phyloP scores from a whole-genome alignment of 371 early-diverging fungal genomes.

The Syncephalastrum sp. region DNA sequence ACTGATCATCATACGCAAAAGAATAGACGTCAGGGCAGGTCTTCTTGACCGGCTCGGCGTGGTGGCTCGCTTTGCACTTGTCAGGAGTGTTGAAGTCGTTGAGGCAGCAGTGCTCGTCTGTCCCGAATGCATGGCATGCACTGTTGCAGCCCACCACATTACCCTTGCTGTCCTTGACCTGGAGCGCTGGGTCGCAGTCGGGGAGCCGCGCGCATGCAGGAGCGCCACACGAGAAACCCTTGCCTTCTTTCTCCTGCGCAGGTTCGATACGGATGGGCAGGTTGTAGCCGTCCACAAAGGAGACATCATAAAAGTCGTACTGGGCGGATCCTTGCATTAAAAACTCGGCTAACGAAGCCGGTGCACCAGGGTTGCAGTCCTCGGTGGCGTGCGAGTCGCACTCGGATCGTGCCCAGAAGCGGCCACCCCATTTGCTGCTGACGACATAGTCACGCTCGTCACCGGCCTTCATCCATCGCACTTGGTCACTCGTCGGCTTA shows the following conservation, averaged over 20 bases:
- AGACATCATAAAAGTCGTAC: constrained; percentile 37
- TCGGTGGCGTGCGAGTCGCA: constrained; percentile 9
- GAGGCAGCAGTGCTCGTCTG: constrained; percentile 31
- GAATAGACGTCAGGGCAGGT: constrained; percentile 34
- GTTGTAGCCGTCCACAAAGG: constrained; percentile 42
- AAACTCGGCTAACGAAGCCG: constrained; percentile 38
- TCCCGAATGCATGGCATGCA: constrained; percentile 22
- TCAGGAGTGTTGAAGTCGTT: constrained; percentile 18
- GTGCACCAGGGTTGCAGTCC: constrained; percentile 23
- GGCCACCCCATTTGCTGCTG: constrained; percentile 25
- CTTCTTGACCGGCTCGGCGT: constrained; percentile 14
- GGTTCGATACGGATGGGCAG: constrained; percentile 28
- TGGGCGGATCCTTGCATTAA: constrained; percentile 15
- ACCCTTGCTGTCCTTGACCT: constrained; percentile 7
- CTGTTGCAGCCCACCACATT: constrained; percentile 26
- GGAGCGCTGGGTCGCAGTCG: constrained; percentile 21
- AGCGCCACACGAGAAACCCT: constrained; percentile 22
- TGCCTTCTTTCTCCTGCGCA: background rate
- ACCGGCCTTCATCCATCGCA: too few relatives aligned
- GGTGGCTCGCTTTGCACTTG: constrained; percentile 16
- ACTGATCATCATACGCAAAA: constrained; percentile 36
- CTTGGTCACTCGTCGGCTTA: background rate
- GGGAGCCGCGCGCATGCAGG: constrained; percentile 15
- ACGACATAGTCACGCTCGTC: too few relatives aligned
- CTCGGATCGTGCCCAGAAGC: constrained; percentile 35